phyloP scores from a whole-genome alignment of 2,329 filamentous ascomycete genomes.

The Calonectria crousiana region DNA sequence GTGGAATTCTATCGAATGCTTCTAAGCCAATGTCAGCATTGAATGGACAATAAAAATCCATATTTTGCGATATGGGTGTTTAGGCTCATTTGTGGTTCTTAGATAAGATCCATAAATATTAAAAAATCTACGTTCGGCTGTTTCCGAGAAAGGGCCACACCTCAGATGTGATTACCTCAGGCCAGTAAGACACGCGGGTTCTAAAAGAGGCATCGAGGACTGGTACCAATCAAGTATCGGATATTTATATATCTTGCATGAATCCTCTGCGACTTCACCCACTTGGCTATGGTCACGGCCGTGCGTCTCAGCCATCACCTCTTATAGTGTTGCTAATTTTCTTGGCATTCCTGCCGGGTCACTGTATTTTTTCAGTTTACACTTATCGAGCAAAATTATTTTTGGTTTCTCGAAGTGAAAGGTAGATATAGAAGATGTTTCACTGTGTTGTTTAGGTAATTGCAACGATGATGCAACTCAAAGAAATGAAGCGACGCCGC shows the following conservation, averaged over 20 bases:
- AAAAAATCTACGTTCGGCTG: background rate
- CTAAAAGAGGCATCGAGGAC: background rate
- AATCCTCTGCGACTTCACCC: background rate
- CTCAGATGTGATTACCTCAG: background rate
- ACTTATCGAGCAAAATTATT: background rate
- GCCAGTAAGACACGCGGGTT: background rate
- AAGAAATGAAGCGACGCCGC: background rate
- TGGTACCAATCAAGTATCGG: background rate
- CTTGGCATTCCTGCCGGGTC: background rate
- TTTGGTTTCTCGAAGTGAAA: background rate
- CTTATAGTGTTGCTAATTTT: background rate
- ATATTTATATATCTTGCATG: background rate
- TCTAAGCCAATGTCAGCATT: background rate
- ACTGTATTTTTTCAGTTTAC: background rate
- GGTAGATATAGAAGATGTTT: background rate
- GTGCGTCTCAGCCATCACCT: background rate
- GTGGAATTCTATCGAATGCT: background rate
- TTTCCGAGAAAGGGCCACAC: background rate
- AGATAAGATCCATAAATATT: background rate
- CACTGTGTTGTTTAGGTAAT: background rate
- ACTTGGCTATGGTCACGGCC: background rate
- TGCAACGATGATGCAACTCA: background rate
- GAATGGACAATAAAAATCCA: background rate
- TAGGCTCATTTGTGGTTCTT: background rate
- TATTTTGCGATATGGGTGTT: background rate